Percentiles rank a stretch among this genome's conserved stretches.
Conservation (phyloP, 2,329 filamentous ascomycete species). For the Aureobasidium mangrovei region DNA sequence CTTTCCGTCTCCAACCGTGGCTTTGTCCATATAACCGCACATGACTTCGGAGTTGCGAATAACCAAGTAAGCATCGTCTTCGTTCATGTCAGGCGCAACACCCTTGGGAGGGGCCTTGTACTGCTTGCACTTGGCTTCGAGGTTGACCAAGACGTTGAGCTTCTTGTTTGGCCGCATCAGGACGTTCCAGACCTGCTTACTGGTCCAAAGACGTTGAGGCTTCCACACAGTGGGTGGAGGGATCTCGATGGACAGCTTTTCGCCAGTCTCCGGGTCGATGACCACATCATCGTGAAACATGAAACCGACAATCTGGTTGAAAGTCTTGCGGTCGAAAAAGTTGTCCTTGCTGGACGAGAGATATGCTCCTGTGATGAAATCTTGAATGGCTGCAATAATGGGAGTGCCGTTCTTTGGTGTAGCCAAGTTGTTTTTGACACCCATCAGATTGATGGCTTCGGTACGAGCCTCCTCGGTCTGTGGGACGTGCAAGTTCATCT, state of each 20-base stretch:
- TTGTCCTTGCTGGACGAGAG: constrained; percentile 84
- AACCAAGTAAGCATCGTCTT: constrained; percentile 72
- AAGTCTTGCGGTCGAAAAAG: constrained; percentile 82
- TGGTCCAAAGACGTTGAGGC: constrained; percentile 84
- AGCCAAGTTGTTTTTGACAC: constrained; percentile 89
- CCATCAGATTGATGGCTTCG: constrained; percentile 94
- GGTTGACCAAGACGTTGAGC: constrained; percentile 76
- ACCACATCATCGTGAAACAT: constrained; percentile 71
- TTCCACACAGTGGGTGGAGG: constrained; percentile 82
- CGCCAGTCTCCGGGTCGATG: constrained; percentile 37
- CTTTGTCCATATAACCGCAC: constrained; percentile 97
- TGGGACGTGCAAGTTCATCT: constrained; percentile 98
- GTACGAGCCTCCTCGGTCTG: constrained; percentile 95
- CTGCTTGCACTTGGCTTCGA: constrained; percentile 85
- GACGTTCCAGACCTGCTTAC: constrained; percentile 91
- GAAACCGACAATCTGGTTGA: constrained; percentile 82
- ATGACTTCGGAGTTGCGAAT: constrained; percentile 95
- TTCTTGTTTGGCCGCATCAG: constrained; percentile 80
- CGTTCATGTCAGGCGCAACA: constrained; percentile 68
- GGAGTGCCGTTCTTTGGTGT: constrained; percentile 97
- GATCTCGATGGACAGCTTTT: constrained; percentile 61
- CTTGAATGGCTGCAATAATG: constrained; percentile 97
- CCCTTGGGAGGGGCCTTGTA: constrained; percentile 54
- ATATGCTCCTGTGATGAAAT: constrained; percentile 96
- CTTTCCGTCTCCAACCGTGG: constrained; percentile 91